Evolutionary conservation across 768 basidiomycete species (phyloP), one percentile per base, ranked within the genome.

Genomic region (Boletus pseudopeckii): DNA sequence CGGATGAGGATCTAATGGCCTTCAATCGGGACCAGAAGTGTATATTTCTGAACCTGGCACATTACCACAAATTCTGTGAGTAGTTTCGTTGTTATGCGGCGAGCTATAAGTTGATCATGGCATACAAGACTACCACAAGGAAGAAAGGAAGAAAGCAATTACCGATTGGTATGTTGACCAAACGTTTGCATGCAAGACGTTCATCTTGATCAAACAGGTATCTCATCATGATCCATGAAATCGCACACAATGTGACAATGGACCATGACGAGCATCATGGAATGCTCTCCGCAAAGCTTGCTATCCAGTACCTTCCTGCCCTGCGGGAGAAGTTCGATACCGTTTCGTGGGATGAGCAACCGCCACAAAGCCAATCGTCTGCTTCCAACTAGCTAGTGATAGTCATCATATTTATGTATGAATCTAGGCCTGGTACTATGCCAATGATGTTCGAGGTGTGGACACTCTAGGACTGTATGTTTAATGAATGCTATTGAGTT

Each of bases 201-300:
- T 52, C 9, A 57, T 24, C 37, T 36, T 13, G 0, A 22, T 39
- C 22, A 7, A 38, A 48, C 13, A 67, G 66, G 66, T 67, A 60
- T 32, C 61, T 69, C 33, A 62, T 67, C 4, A 65, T 69, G 55
- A 65, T 58, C 2, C 66, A 67, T 15, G 66, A 67, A 47, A 57
- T 67, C 7, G 67, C 66, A 15, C 67, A 67, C 52, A 62, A 64
- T 10, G 41, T 46, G 11, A 52, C 58, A 0, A 47, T 54, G 50
- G 61, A 64, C 15, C 67, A 68, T 13, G 62, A 68, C 5, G 66
- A 66, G 45, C 53, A 68, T 32, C 65, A 67, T 17, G 65, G 67
- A 18, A 42, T 60, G 4, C 45, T 68, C 18, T 59, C 58, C 30
- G 46, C 64, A 20, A 40, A 37, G 32, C 24, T 65, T 4, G 61